Evolutionary conservation across 2,329 filamentous ascomycete genomes (phyloP).

Genomic region (Zymoseptoria pseudotritici): DNA sequence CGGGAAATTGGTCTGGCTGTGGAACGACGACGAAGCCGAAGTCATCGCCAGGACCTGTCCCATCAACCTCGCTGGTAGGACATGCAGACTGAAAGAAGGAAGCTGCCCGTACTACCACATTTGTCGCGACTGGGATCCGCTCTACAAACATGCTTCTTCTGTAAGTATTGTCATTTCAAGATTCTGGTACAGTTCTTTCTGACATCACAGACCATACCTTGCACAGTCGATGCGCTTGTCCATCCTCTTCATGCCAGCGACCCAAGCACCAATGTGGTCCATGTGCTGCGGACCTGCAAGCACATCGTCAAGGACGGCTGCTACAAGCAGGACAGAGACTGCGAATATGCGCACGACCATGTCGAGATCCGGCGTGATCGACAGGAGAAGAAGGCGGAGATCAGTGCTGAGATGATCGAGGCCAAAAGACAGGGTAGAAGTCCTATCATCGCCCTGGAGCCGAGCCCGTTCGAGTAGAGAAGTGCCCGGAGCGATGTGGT

Average conservation of each 20-base stretch:
- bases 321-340: neutral
- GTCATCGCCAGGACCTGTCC: neutral
- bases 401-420: conserved; percentile 73
- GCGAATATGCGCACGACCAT: neutral
- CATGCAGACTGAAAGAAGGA: neutral
- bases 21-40: neutral
- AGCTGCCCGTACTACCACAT: neutral
- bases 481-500: neutral
- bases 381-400: conserved; percentile 54
- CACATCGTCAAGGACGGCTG: neutral
- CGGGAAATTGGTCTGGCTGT: neutral
- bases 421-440: conserved; percentile 37
- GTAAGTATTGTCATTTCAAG: neutral
- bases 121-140: neutral
- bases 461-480: neutral
- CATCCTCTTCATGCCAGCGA: neutral
- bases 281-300: neutral
- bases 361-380: neutral
- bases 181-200: neutral
- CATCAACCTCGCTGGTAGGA: neutral
- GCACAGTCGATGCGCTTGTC: neutral
- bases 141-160: neutral
- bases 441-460: neutral
- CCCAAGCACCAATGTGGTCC: neutral
- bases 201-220: neutral